Percentiles rank a stretch among this genome's conserved stretches.
Conservation (phyloP, 805 yeast genomes). For the Nakazawaea ernobii region DNA sequence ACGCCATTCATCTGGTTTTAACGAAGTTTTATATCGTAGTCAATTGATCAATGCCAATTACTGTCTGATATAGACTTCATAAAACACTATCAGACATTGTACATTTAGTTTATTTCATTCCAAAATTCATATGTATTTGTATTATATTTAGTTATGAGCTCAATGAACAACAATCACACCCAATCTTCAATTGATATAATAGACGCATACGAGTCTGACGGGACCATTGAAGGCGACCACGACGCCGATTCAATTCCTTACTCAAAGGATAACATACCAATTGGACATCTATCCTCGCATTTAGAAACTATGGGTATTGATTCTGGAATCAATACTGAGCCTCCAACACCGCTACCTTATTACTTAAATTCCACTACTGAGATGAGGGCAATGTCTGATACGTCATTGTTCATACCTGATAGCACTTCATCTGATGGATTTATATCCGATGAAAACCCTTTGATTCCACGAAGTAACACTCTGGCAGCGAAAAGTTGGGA, state of each 20-base stretch:
- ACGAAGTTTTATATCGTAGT: too few relatives aligned
- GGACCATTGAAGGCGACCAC: not conserved
- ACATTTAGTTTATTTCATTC: not conserved
- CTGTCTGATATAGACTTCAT: too few relatives aligned
- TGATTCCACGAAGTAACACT: conserved; percentile 7
- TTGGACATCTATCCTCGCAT: conserved; percentile 9
- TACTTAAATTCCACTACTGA: not conserved
- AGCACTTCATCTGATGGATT: not conserved
- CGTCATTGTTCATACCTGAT: conserved; percentile 10
- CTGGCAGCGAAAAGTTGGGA: conserved; percentile 41
- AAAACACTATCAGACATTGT: not conserved
- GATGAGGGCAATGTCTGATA: conserved; percentile 12
- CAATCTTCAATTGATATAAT: not conserved
- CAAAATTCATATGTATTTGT: not conserved
- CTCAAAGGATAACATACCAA: conserved; percentile 8
- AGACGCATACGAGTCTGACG: not conserved
- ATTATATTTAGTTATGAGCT: not conserved
- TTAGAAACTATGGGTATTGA: conserved; percentile 5
- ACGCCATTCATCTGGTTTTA: too few relatives aligned
- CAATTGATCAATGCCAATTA: too few relatives aligned
- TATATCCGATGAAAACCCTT: conserved; percentile 3
- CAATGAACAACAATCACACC: not conserved
- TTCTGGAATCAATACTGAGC: not conserved
- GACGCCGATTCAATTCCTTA: not conserved
- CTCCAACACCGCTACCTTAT: conserved; percentile 4